Evolutionary conservation across 2,329 filamentous ascomycete species (phyloP), one percentile per base, ranked within the genome.

Genomic region (Exophiala lecanii-corni): DNA sequence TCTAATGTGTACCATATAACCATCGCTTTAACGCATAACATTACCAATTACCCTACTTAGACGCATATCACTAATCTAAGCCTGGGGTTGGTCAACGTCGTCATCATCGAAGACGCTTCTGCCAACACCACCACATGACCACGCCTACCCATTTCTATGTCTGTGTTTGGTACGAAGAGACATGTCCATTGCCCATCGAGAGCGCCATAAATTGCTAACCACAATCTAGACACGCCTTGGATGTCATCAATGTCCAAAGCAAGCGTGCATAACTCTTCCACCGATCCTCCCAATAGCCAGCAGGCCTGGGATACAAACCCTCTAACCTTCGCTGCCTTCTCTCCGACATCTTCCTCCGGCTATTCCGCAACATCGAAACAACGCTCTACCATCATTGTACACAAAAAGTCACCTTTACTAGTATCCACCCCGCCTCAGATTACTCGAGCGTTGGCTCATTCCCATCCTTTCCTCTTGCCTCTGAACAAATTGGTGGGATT

Each of bases 341-440:
- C 91, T 4, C 89, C 92, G 21, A 78, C 83, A 16, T 87, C 84
- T 16, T 77, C 89, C 54, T 83, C 81, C 33, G 78, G 83, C 43
- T 76, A 78, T 26, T 76, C 81, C 4, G 73, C 83, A 35, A 77
- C 81, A 26, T 80, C 81, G 31, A 84, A 86, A 59, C 84, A 91
- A 50, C 81, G 87, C 34, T 94, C 88, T 13, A 94, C 88, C 44
- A 89, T 98, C 56, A 81, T 97, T 55, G 89, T 98, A 15, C 89
- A 97, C 66, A 91, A 95, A 64, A 98, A 97, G 68, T 95, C 88
- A 12, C 92, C 92, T 9, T 69, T 98, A 34, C 76, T 98, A 13
- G 82, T 94, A 47, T 89, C 91, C 12, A 98, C 92, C 7, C 92
- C 92, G 32, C 92, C 92, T 2, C 87, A 95, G 61, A 84, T 98